A percentile compares a stretch with the other conserved stretches of the same genome.
These are phyloP conservation scores for Dispira simplex DNA, from an alignment of 192 early-diverging fungal species.

Conservation along the genomic window DNA sequence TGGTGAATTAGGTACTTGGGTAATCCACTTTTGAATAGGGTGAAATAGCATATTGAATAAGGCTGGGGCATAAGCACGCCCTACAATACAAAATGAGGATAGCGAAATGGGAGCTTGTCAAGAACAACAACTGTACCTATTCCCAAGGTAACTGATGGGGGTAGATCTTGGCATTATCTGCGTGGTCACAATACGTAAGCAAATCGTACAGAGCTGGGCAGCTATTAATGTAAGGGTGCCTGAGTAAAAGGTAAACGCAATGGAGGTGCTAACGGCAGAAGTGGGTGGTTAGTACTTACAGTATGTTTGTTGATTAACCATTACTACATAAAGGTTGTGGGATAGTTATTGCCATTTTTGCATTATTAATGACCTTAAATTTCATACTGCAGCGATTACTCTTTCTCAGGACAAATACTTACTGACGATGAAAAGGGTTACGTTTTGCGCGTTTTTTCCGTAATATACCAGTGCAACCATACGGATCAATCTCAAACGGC, in stretches of 20 bases:
- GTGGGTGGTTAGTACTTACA: not conserved
- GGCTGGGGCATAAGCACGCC: too few relatives aligned
- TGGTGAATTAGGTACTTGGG: too few relatives aligned
- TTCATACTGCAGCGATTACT: not conserved
- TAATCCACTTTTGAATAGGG: too few relatives aligned
- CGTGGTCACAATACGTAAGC: not conserved
- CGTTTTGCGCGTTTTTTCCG: not conserved
- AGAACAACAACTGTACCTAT: not conserved
- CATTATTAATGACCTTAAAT: not conserved
- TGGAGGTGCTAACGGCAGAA: not conserved
- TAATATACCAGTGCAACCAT: conserved; percentile 5
- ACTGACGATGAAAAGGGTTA: conserved; percentile 7
- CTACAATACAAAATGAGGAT: too few relatives aligned
- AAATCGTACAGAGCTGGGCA: conserved; percentile 2
- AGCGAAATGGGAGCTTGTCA: too few relatives aligned
- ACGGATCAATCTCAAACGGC: conserved; percentile 5
- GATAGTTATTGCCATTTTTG: not conserved
- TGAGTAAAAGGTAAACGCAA: not conserved
- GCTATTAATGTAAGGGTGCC: conserved; percentile 3
- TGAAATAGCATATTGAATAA: too few relatives aligned
- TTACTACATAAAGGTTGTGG: not conserved
- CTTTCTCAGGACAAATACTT: not conserved
- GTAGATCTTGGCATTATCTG: not conserved
- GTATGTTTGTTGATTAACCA: not conserved
- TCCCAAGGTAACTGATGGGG: conserved; percentile 8